These are phyloP conservation scores for Trypanosoma lewisi DNA, from an alignment of 208 protist genomes.

Conservation along the genomic window DNA sequence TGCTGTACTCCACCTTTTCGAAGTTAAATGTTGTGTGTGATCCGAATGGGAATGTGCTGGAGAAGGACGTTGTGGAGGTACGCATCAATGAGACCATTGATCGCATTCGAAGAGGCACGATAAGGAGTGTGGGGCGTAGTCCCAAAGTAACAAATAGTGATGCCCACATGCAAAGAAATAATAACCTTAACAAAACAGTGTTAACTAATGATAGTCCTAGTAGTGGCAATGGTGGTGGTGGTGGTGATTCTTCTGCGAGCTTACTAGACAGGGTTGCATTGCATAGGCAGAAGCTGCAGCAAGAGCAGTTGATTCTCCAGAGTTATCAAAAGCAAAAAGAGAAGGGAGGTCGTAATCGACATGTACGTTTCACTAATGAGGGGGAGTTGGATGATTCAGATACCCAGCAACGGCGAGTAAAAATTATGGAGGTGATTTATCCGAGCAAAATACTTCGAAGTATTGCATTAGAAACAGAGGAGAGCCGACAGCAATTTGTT, in stretches of 20 bases:
- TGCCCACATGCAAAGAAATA: conserved; percentile 1
- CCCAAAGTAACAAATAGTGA: not conserved
- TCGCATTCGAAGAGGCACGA: conserved; percentile 46
- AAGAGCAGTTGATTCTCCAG: conserved; percentile 25
- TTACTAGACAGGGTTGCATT: conserved; percentile 18
- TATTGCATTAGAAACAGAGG: not conserved
- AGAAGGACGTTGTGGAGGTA: conserved; percentile 40
- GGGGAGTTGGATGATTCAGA: not conserved
- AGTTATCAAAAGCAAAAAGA: conserved; percentile 4
- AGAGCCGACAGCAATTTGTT: not conserved
- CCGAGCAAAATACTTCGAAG: not conserved
- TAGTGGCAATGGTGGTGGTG: not conserved
- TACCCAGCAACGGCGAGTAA: not conserved
- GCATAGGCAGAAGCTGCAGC: conserved; percentile 20
- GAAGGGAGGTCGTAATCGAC: not conserved
- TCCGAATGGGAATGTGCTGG: conserved; percentile 39
- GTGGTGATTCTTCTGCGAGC: not conserved
- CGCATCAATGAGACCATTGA: conserved; percentile 67
- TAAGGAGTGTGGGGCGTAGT: not conserved
- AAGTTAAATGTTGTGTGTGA: conserved; percentile 64
- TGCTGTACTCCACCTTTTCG: conserved; percentile 74
- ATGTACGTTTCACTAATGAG: not conserved
- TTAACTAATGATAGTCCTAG: not conserved
- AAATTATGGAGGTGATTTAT: not conserved
- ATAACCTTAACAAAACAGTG: not conserved